phyloP scores from a whole-genome alignment of 176 grass and related monocot genomes.

The Thalia dealbata region DNA sequence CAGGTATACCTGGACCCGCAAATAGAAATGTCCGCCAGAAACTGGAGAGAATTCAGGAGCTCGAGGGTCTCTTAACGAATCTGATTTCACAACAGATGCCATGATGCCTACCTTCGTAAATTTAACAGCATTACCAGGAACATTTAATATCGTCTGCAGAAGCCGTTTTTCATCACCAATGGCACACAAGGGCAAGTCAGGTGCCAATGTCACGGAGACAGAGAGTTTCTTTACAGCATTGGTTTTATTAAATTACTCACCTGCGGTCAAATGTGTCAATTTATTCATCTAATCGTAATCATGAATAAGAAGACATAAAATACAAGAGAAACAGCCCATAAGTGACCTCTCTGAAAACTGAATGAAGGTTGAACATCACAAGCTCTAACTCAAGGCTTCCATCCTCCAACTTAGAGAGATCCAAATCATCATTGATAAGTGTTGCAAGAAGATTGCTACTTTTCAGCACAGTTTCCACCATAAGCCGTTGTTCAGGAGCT shows the following conservation, averaged over 20 bases:
- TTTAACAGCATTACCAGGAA: conserved; percentile 87
- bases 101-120: conserved; percentile 87
- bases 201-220: conserved; percentile 54
- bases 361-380: conserved; percentile 36
- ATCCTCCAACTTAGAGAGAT: conserved; percentile 20
- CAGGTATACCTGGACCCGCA: conserved; percentile 75
- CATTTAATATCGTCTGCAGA: conserved; percentile 90
- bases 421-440: conserved; percentile 28
- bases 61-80: conserved; percentile 68
- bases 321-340: not conserved
- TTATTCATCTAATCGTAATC: not conserved
- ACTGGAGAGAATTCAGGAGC: conserved; percentile 57
- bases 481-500: conserved; percentile 75
- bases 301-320: not conserved
- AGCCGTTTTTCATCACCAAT: conserved; percentile 88
- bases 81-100: conserved; percentile 63
- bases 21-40: conserved; percentile 61
- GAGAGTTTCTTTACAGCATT: conserved; percentile 72
- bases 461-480: conserved; percentile 75
- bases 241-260: conserved; percentile 55
- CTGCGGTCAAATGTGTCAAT: conserved; percentile 3
- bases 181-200: conserved; percentile 69
- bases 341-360: conserved; percentile 38
- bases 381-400: conserved; percentile 32
- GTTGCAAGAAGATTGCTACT: conserved; percentile 27